Evolutionary conservation across 495 filamentous ascomycete genomes (phyloP), one percentile per base, ranked within the genome.

Genomic region (Copromyces sp.): DNA sequence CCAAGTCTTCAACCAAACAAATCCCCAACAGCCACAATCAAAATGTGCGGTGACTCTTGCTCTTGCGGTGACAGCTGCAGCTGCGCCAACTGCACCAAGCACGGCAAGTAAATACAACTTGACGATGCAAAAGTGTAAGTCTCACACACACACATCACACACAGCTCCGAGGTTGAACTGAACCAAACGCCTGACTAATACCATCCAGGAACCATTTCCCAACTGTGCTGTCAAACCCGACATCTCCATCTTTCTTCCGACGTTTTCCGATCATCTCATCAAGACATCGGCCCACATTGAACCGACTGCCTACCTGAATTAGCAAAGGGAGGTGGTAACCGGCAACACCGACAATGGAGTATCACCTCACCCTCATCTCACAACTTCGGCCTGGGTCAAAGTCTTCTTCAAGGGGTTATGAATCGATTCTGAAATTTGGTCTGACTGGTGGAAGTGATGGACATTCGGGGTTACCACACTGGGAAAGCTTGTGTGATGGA

Each of bases 41-140:
- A 61, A 47, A 79, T 78, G 78, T 79, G 78, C 74, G 76, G 73
- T 11, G 59, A 65, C 71, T 35, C 47, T 45, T 79, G 78, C 75
- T 17, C 45, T 20, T 79, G 78, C 75, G 73, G 74, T 53, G 44
- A 42, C 70, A 69, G 41, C 73, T 79, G 77, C 76, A 35, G 39
- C 8, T 79, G 77, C 71, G 45, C 72, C n/a, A 71, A 70, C 70
- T 79, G 78, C 78, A 3, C 68, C 68, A 65, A 35, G 29, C 76
- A 79, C 74, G 0, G 17, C 73, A 75, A 78, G 41, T 77, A 74
- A 75, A 32, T 68, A 7, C 11, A 68, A 68, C 16, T 7, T 40
- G 42, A 37, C 32, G 16, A 38, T 68, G 53, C 53, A 61, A 29
- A 61, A 17, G 35, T 61, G 53, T 61, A 35, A 61, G 53, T 61